Evolutionary conservation across 805 yeast genomes (phyloP), one percentile per base, ranked within the genome.

Genomic region (Naumovozyma dairenensis): DNA sequence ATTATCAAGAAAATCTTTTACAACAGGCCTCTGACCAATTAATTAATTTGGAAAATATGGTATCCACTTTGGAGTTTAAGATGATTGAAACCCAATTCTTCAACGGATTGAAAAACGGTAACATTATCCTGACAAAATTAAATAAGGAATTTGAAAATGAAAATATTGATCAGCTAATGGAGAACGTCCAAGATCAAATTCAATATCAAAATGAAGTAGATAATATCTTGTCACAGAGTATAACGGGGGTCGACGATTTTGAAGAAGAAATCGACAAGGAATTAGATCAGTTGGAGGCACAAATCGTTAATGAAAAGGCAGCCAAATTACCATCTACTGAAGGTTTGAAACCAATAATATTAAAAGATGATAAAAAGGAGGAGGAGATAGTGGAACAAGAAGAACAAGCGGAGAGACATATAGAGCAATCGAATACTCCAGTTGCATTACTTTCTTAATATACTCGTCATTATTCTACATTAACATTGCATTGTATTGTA

Each of bases 1-100:
- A 85, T 53, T 86, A 82, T 51, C 97, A 92, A 56, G 75, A 80
- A 45, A 68, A 72, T 24, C 60, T 81, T n/a, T 61, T 89, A 2
- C 61, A 62, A 16, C 79, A 77, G 43, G 80, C 94, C 0, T 80
- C 77, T 25, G 74, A 70, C 28, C 98, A 92, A 57, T 63, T 87
- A 20, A 79, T 77, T 36, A 80, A 81, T 25, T 57, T 92, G 24
- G 96, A 89, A 54, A 71, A 74, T 39, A 69, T 92, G 55, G 80
- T 84, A 6, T 71, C 76, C 16, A 77, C 77, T 7, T 80, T 92
- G 24, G 97, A 92, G 57, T 86, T 85, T 61, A 89, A 94, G 49
- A 60, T 84, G 37, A 77, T 92, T 21, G 97, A 92, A 53, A 74
- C 76, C 42, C 94, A 86, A 48, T 86, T 92, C 27, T 45, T 87